Percentiles rank a stretch among this genome's conserved stretches.
These are phyloP conservation scores for Bruguiera sexangula DNA, from an alignment of 345 rosid genomes.

Conservation along the genomic window DNA sequence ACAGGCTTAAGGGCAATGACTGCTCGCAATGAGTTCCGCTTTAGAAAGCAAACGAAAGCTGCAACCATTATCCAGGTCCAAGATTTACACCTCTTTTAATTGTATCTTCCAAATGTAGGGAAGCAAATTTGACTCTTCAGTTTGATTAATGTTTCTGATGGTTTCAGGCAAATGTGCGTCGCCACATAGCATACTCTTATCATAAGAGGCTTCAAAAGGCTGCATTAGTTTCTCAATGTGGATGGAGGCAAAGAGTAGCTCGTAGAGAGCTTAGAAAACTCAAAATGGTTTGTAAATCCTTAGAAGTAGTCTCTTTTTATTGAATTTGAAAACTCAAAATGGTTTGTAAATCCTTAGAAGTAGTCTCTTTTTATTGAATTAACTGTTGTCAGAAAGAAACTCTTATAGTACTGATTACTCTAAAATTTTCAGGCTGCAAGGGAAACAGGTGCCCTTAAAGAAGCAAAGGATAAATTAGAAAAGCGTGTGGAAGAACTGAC, in stretches of 20 bases:
- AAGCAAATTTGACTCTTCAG: conserved; percentile 11
- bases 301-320: not conserved
- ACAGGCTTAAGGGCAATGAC: conserved; percentile 89
- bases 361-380: not conserved
- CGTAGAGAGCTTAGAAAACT: conserved; percentile 85
- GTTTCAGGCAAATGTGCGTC: conserved; percentile 73
- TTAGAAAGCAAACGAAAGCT: conserved; percentile 88
- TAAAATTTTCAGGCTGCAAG: conserved; percentile 66
- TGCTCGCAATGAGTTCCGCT: conserved; percentile 91
- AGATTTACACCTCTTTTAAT: conserved; percentile 15
- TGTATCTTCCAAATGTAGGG: conserved; percentile 17
- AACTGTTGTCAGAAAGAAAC: not conserved
- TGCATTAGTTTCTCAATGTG: conserved; percentile 73
- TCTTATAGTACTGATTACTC: conserved; percentile 23
- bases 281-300: conserved; percentile 61
- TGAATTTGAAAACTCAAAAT: conserved; percentile 59
- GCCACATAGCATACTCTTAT: conserved; percentile 61
- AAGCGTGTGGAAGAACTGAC: conserved; percentile 97
- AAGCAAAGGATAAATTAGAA: conserved; percentile 96
- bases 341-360: conserved; percentile 38
- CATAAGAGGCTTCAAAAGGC: conserved; percentile 83
- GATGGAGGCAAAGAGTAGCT: conserved; percentile 94
- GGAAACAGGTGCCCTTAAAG: conserved; percentile 98
- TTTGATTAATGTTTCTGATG: conserved; percentile 21
- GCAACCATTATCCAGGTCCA: conserved; percentile 83